Evolutionary conservation across 192 early-diverging fungal genomes (phyloP), one percentile per base, ranked within the genome.

Genomic region (Lunasporangiospora selenospora): DNA sequence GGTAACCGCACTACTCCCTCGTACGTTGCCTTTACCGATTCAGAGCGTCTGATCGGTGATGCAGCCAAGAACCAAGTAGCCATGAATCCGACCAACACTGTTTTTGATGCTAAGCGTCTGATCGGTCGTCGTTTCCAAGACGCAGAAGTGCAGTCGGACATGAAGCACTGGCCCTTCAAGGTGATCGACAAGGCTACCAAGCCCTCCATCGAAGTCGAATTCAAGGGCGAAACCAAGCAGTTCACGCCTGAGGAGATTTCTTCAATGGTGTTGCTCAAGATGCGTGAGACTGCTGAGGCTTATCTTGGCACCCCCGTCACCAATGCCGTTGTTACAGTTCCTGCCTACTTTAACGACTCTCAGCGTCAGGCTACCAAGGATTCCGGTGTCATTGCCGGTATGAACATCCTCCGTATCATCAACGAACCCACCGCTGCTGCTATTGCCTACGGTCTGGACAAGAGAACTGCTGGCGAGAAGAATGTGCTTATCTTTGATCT

Each of bases 351-450:
- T 79, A 96, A 95, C 81, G 93, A 96, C 85, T 92, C 91, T 38
- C 97, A 98, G 83, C 97, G 97, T 80, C 97, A 98, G 81, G 97
- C 97, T 64, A 98, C 97, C 83, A 97, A 97, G 89, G 95, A 98
- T 79, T 92, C 95, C 57, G 95, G 95, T 81, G 83, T 88, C 63
- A 96, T 96, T 77, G 73, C 93, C 39, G 94, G 93, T 23, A 75
- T 98, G 39, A 95, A 96, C 79, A 93, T 98, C 36, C 90, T 95
- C 65, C 95, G 94, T 77, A 96, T 96, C 80, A 96, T 98, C 84
- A 98, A 96, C 87, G 94, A 96, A 81, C 94, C 96, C 65, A 96
- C 96, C 43, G 94, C 96, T 29, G 94, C 94, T 23, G 94, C 94
- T 67, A 95, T 98, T 64, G 96, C 96, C 62, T 98, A 98, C 62